These are phyloP conservation scores for Didymella pomorum DNA, from an alignment of 2,329 filamentous ascomycete species.

Conservation along the genomic window DNA sequence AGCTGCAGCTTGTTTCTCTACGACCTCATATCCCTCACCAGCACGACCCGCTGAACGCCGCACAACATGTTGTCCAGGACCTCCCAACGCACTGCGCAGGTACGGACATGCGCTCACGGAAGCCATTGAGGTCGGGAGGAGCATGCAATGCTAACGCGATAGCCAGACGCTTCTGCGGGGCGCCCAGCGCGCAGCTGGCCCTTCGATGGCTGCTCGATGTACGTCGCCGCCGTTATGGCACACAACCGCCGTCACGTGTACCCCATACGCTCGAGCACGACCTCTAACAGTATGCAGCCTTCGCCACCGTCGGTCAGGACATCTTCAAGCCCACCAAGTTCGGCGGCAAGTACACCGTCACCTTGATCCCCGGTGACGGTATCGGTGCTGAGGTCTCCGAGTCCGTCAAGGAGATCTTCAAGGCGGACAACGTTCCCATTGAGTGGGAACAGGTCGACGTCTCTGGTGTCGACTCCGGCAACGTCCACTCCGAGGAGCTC, in stretches of 20 bases:
- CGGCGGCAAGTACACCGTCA: slow-evolving; percentile 99
- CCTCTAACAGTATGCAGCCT: slow-evolving; percentile 37
- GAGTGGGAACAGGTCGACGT: slow-evolving; percentile 99
- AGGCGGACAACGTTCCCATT: slow-evolving; percentile 97
- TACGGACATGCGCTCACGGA: slow-evolving; percentile 39
- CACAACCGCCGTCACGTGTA: slow-evolving; percentile 12
- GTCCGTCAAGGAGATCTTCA: slow-evolving; percentile 99
- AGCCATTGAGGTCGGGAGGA: slow-evolving; percentile 36
- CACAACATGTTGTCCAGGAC: slow-evolving; percentile 56
- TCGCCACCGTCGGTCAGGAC: slow-evolving; percentile 81
- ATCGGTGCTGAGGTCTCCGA: slow-evolving; percentile 98
- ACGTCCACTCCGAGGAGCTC: slow-evolving; percentile 89
- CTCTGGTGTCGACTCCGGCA: slow-evolving; percentile 83
- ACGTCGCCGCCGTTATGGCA: slow-evolving; percentile 39
- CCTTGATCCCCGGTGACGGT: slow-evolving; percentile 96
- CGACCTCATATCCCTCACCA: slow-evolving; percentile 48
- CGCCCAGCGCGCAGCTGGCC: slow-evolving; percentile 59
- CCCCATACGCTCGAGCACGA: not conserved
- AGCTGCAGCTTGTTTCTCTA: slow-evolving; percentile 46
- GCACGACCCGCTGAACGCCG: slow-evolving; percentile 36
- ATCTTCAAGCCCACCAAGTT: slow-evolving; percentile 99
- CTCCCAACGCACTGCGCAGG: slow-evolving; percentile 59
- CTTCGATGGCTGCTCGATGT: slow-evolving; percentile 64
- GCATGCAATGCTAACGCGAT: slow-evolving; percentile 35
- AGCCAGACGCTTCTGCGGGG: slow-evolving; percentile 64